Conservation (phyloP, 1,284 basidiomycete genomes). For the Trametes pubescens region DNA sequence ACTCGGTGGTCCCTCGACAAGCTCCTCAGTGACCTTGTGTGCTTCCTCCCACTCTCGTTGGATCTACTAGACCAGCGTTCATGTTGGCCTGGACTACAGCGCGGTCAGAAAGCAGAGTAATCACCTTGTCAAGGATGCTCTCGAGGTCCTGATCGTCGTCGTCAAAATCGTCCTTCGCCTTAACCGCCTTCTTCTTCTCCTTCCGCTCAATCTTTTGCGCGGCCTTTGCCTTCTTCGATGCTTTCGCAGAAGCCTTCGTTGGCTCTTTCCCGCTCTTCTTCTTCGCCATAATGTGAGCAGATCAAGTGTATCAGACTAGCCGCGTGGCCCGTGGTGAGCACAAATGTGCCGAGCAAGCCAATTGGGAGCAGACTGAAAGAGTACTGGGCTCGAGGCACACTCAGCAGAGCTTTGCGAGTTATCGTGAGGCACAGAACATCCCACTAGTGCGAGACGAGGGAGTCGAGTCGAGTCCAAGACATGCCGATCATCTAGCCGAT, state of each 20-base stretch:
- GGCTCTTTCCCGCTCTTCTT: slow-evolving; percentile 55
- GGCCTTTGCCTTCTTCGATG: slow-evolving; percentile 77
- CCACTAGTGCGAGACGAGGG: too few species aligned
- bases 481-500: too few species aligned
- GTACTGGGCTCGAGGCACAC: too few species aligned
- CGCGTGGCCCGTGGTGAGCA: too few species aligned
- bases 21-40: slow-evolving; percentile 80
- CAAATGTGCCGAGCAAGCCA: too few species aligned
- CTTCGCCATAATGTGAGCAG: slow-evolving; percentile 46
- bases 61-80: slow-evolving; percentile 59
- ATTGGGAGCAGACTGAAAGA: too few species aligned
- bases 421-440: too few species aligned
- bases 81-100: background rate
- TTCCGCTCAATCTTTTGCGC: slow-evolving; percentile 75
- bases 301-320: too few species aligned
- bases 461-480: too few species aligned
- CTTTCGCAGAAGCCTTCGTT: slow-evolving; percentile 62
- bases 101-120: slow-evolving; percentile 22
- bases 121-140: slow-evolving; percentile 78
- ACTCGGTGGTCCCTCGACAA: slow-evolving; percentile 81
- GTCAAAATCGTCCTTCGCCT: slow-evolving; percentile 54
- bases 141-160: slow-evolving; percentile 84
- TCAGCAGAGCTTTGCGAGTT: too few species aligned
- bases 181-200: slow-evolving; percentile 68
- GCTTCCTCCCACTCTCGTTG: slow-evolving; percentile 77